A percentile compares a stretch with the other conserved stretches of the same genome.
phyloP scores from a whole-genome alignment of 2,329 filamentous ascomycete genomes.

The Colletotrichum truncatum region DNA sequence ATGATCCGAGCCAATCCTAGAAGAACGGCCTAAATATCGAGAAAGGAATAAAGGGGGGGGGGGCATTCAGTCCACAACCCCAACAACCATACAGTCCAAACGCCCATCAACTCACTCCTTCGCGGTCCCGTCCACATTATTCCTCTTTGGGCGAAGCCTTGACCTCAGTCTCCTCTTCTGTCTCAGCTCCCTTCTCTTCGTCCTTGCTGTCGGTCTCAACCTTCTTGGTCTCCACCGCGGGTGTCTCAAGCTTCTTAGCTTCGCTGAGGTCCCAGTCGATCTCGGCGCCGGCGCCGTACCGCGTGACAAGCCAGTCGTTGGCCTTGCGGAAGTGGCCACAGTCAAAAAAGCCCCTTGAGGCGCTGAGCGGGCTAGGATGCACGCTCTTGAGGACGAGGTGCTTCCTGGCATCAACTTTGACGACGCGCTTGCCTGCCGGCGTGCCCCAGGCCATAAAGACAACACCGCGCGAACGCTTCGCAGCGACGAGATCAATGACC shows the following conservation, averaged over 20 bases:
- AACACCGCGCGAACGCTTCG: constrained; percentile 80
- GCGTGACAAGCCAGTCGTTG: constrained; percentile 83
- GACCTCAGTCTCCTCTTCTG: constrained; percentile 28
- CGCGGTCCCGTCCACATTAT: constrained; percentile 26
- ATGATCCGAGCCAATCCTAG: not conserved
- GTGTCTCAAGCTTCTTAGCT: constrained; percentile 23
- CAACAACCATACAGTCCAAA: not conserved
- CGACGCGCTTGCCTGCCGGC: constrained; percentile 82
- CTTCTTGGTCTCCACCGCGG: constrained; percentile 29
- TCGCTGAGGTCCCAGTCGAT: constrained; percentile 82
- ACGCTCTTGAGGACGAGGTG: constrained; percentile 88
- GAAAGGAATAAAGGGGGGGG: not conserved
- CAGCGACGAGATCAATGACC: constrained; percentile 86
- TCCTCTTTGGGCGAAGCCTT: constrained; percentile 32
- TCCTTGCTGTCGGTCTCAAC: not conserved
- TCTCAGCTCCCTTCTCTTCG: constrained; percentile 31
- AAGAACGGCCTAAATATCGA: not conserved
- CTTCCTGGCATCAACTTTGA: constrained; percentile 74
- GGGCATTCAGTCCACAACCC: not conserved
- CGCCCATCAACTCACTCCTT: not conserved
- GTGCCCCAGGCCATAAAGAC: constrained; percentile 96
- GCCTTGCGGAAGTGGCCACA: constrained; percentile 83
- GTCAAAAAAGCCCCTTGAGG: constrained; percentile 81
- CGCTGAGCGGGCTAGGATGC: constrained; percentile 94
- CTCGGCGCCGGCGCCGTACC: constrained; percentile 81